Evolutionary conservation across 2,329 filamentous ascomycete species (phyloP), one percentile per base, ranked within the genome.

Genomic region (Cladorrhinum sp.): DNA sequence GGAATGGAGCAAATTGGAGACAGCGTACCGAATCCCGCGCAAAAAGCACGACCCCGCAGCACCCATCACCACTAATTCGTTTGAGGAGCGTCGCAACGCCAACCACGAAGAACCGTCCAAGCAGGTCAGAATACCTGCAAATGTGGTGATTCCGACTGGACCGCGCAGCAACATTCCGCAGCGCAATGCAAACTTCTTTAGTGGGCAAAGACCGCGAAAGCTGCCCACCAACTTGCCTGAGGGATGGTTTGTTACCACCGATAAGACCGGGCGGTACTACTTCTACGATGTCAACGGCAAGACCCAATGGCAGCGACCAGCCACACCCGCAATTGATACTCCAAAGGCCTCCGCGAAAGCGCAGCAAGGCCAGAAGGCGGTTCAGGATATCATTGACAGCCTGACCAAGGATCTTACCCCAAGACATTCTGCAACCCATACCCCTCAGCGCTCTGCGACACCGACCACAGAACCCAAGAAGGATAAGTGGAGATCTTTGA

Each of bases 21-120:
- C 96, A 36, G 95, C 87, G 6, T 99, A 98, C 75, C 88, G 95
- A 62, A 99, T 99, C 70, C 92, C 92, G 38, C 86, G 93, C 60
- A 91, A 95, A 77, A 96, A 96, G 77, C 78, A 90, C 60, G 92
- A 93, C 71, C 87, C 88, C 24, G 87, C 86, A 65, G 84, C 80
- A 18, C 64, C 65, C 73, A 67, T 64, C 73, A 64, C 74, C 72
- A 67, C 75, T 79, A 85, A 85, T 66, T 80, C 83, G 24, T 85
- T 83, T 23, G 85, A 86, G 65, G 81, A 85, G 68, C 89, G 89
- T 58, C 87, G 89, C 71, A 76, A 72, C 64, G 67, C 68, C 61
- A 74, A 75, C 41, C 76, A 77, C 38, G 78, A 80, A 24, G 78
- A 79, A 36, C 61, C 73, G 68, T 63, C 67, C 16, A 82, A 79